Conservation (phyloP, 2,329 filamentous ascomycete genomes). For the Clathrospora elynae region DNA sequence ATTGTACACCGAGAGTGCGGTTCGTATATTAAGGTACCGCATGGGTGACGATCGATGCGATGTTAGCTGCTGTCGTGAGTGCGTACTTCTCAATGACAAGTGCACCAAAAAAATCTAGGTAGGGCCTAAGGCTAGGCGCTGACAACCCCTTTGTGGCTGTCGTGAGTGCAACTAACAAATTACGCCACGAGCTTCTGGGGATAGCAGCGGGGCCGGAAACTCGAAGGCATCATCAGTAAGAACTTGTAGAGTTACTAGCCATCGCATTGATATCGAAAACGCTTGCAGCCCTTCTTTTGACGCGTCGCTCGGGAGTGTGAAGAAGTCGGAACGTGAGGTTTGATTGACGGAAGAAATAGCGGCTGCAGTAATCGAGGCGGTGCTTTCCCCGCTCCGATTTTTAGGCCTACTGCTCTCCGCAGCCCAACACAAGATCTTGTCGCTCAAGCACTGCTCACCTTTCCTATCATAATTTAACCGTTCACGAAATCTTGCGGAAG, state of each 20-base stretch:
- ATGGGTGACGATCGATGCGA: slow-evolving; percentile 9
- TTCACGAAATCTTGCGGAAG: neutral
- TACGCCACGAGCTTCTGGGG: neutral
- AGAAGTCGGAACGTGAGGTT: slow-evolving; percentile 1
- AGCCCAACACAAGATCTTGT: slow-evolving; percentile 23
- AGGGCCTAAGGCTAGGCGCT: no score
- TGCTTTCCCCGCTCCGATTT: slow-evolving; percentile 13
- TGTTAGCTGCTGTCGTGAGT: neutral
- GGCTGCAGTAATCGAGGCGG: slow-evolving; percentile 24
- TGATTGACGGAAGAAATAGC: slow-evolving; percentile 39
- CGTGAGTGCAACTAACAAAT: neutral
- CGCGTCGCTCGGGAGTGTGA: neutral
- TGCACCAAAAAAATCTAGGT: no score
- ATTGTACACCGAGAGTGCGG: slow-evolving; percentile 18
- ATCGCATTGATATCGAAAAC: neutral
- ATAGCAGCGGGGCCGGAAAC: no score
- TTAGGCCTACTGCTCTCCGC: slow-evolving; percentile 20
- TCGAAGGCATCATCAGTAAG: no score
- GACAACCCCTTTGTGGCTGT: slow-evolving; percentile 1
- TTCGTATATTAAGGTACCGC: slow-evolving; percentile 20
- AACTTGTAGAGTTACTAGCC: neutral
- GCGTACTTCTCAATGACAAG: neutral
- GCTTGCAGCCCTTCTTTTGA: neutral
- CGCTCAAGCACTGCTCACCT: neutral
- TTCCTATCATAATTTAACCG: neutral